Base-by-base conservation (phyloP, 768 basidiomycete genomes). In the Sporobolomyces pararoseus region DNA sequence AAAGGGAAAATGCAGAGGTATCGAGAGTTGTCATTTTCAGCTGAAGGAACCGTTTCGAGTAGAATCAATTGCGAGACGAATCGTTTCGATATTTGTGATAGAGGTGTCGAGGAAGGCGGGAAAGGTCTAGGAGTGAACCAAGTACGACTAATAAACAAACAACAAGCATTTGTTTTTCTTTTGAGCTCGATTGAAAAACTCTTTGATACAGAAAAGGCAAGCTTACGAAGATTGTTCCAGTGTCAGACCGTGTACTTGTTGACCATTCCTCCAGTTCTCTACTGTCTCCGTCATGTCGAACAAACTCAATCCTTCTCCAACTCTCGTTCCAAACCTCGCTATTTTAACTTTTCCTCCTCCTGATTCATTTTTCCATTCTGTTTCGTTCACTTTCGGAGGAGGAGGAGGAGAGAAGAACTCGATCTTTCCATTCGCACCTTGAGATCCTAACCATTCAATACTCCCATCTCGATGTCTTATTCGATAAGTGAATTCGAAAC, bases 221-320 rank as follows among this genome's bases (percentile, higher is more conserved):
- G 37, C 62, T 44, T 31, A 72, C 71, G 50, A 27, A 53, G 57
- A 64, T 46, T 64, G 71, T 58, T 72, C 71, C 42, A 59, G 42
- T 14, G 59, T 63, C 29, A 72, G 21, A 0, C 57, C 71, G 10
- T 61, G 29, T 2, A 52, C 58, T 7, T 39, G 10, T 10, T 29
- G 21, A 53, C 25, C 42, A 23, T 12, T n/a, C 25, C 4, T 17
- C 50, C 55, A 35, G 29, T 25, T 23, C 13, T 31, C 7, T 7
- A 57, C 14, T 4, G 57, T 2, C 14, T 17, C 12, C 2, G 23
- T 37, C 23, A 51, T 4, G 19, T 65, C 53, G 10, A 34, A 35
- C 12, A 7, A 27, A 9, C 6, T 47, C 4, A 4, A 3, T 7
- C 49, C 27, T 21, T 46, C 10, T 10, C 39, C 23, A 5, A 16